Base-by-base conservation (phyloP, 2,329 filamentous ascomycete species). In the Aspergillus neotritici region DNA sequence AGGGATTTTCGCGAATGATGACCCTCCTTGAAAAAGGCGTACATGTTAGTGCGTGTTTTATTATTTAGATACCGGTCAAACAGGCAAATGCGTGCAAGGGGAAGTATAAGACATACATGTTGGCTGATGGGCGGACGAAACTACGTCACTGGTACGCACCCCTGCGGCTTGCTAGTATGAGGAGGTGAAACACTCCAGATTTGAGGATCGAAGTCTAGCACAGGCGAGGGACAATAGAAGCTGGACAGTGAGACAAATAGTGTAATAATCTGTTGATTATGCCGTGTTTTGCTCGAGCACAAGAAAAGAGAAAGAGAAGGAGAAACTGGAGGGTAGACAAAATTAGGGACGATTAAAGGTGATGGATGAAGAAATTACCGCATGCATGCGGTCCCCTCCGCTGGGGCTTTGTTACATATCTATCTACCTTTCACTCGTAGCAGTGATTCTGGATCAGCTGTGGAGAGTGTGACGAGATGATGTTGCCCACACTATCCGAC, bases 1-100 rank as follows among this genome's bases (percentile, higher is more conserved):
- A 66, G 55, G 83, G 75, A 58, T 87, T 77, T 64, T 90, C 82
- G 63, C 86, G 79, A 62, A 93, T 86, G 67, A 93, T 90, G 60
- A 93, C 79, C 71, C 86, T 83, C 87, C 87, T 93, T 56, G 56
- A 35, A 12, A 37, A 40, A 42, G 30, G 16, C 37, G 46, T 29
- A 34, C 34, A 13, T 29, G 25, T 52, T 48, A 57, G 48, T 29
- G 16, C 15, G 14, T 13, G 15, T 29, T 15, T 33, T 10, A 25
- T 12, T 25, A 34, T 29, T n/a, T 15, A 4, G 34, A 16, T 6
- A 17, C n/a, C n/a, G 16, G 25, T n/a, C 4, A 13, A 28, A 29
- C 21, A 25, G 9, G 21, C 21, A 25, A 9, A 6, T 5, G n/a
- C 7, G 21, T 8, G 21, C 21, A 25, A 8, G 21, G 12, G 29